Evolutionary conservation across 345 rosid genomes (phyloP).

Genomic region (Lenwebbia sp.): DNA sequence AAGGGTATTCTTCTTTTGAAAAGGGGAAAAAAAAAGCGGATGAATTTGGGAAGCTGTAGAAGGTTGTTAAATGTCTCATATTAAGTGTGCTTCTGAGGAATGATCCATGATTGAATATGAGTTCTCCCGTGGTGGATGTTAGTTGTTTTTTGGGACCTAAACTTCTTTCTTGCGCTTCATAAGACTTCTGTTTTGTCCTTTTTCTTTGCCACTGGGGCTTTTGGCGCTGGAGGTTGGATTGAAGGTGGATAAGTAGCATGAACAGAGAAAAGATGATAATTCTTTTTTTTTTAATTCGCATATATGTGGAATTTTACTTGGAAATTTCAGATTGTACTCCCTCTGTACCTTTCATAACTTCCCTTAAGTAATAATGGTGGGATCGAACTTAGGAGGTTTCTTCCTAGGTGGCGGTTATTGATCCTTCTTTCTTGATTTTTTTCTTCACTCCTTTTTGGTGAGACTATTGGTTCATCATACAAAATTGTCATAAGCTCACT

Average conservation of each 20-base stretch:
- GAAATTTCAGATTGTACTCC: neutral
- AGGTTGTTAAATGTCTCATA: neutral
- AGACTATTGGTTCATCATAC: neutral
- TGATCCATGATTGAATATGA: neutral
- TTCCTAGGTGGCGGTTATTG: neutral
- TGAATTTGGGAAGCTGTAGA: neutral
- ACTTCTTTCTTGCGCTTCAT: neutral
- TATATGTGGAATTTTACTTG: neutral
- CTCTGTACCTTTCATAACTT: neutral
- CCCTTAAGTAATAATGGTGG: neutral
- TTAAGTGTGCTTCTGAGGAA: neutral
- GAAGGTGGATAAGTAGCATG: neutral
- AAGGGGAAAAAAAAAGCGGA: neutral
- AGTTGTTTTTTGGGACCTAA: neutral
- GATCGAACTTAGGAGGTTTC: neutral
- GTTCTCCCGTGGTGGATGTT: neutral
- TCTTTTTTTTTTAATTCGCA: neutral
- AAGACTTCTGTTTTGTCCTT: neutral
- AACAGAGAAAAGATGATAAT: neutral
- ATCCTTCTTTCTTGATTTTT: neutral
- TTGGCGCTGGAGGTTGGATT: neutral
- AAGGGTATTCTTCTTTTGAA: neutral
- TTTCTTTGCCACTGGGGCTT: neutral
- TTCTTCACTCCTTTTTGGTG: neutral
- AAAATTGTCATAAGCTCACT: neutral